A percentile compares a stretch with the other conserved stretches of the same genome.
Conservation (phyloP, 2,329 filamentous ascomycete species). For the Trichoderma sp. region DNA sequence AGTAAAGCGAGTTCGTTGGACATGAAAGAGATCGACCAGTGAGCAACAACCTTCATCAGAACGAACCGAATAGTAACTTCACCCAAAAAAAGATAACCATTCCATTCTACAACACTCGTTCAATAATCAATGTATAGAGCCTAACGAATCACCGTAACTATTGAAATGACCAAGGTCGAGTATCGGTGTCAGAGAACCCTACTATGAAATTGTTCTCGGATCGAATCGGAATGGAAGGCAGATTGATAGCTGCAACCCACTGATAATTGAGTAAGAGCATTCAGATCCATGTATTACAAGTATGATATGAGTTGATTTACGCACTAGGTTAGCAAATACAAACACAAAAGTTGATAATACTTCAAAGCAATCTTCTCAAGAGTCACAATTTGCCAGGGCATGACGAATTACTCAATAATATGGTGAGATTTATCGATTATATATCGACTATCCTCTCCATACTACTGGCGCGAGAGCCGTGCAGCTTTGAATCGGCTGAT, state of each 20-base stretch:
- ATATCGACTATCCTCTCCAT: conserved; percentile 26
- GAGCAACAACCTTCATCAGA: too few relatives aligned
- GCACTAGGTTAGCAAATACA: background rate
- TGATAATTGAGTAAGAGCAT: conserved; percentile 46
- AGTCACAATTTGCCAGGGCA: conserved; percentile 23
- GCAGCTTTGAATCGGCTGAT: conserved; percentile 75
- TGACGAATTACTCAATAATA: conserved; percentile 22
- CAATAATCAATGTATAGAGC: conserved; percentile 52
- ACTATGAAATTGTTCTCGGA: conserved; percentile 50
- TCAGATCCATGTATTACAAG: conserved; percentile 23
- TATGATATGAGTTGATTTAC: background rate
- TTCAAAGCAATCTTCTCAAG: background rate
- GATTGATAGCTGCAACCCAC: conserved; percentile 54
- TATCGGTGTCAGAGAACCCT: conserved; percentile 62
- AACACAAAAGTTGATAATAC: background rate
- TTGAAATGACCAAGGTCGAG: conserved; percentile 30
- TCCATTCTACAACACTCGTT: background rate
- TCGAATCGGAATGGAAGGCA: conserved; percentile 51
- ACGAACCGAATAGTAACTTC: background rate
- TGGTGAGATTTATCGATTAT: conserved; percentile 31
- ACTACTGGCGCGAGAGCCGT: conserved; percentile 54
- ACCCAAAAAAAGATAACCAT: background rate
- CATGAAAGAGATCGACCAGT: too few relatives aligned
- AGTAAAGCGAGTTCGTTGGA: background rate
- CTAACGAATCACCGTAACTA: conserved; percentile 63